Percentiles rank a stretch among this genome's conserved stretches.
These are phyloP conservation scores for Vickermania ingenoplastis DNA, from an alignment of 208 protist genomes.

Conservation along the genomic window DNA sequence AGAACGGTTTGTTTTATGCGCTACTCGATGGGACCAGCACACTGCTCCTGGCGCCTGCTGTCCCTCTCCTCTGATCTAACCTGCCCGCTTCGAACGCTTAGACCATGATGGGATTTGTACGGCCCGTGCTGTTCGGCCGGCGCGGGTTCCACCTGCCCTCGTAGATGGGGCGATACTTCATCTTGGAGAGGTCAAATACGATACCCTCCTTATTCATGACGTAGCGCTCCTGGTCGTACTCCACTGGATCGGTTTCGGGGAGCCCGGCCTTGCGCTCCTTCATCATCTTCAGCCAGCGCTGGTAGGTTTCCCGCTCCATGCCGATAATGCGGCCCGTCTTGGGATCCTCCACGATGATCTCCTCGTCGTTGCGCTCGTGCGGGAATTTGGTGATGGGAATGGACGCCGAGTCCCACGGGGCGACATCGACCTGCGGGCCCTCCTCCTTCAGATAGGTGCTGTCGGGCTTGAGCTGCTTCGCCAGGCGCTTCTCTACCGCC, in stretches of 20 bases:
- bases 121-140: constrained; percentile 69
- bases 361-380: constrained; percentile 79
- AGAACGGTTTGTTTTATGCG: no score
- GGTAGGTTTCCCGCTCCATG: constrained; percentile 79
- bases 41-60: no score
- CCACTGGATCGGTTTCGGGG: constrained; percentile 70
- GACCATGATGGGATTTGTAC: constrained; percentile 79
- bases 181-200: constrained; percentile 82
- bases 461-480: constrained; percentile 11
- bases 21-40: no score
- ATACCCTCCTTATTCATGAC: constrained; percentile 82
- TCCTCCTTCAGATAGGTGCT: constrained; percentile 34
- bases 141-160: constrained; percentile 79
- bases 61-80: no score
- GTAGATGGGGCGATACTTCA: constrained; percentile 81
- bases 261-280: constrained; percentile 47
- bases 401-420: constrained; percentile 74
- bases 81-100: no score
- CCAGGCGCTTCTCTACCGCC: constrained; percentile 37
- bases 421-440: constrained; percentile 35
- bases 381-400: constrained; percentile 81
- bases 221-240: constrained; percentile 86
- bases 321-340: constrained; percentile 84
- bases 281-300: constrained; percentile 81
- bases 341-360: constrained; percentile 79